These are phyloP conservation scores for Colletotrichum australisinense DNA, from an alignment of 2,329 filamentous ascomycete species.

Conservation along the genomic window DNA sequence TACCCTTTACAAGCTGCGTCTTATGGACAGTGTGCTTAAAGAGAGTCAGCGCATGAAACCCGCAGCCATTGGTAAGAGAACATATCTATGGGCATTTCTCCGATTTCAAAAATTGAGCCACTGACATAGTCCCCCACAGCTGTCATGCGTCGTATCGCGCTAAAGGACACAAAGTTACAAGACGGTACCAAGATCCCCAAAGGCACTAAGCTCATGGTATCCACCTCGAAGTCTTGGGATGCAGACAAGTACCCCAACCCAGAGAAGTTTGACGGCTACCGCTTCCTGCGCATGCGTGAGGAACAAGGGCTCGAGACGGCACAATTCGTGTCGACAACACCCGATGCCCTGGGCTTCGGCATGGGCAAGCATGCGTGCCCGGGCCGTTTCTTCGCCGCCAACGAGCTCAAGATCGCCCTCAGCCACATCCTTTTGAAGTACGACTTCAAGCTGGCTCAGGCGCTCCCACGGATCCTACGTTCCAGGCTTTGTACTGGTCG, in stretches of 20 bases:
- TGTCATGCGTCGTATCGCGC: not conserved
- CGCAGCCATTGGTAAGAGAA: not conserved
- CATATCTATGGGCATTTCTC: not conserved
- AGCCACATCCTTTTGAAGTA: slow-evolving; percentile 43
- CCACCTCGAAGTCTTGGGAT: not conserved
- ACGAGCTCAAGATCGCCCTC: slow-evolving; percentile 48
- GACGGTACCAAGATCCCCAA: slow-evolving; percentile 10
- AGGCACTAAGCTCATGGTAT: not conserved
- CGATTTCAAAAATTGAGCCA: not conserved
- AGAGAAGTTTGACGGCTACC: not conserved
- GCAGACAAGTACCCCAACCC: not conserved
- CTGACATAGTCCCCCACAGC: not conserved
- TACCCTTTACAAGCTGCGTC: slow-evolving; percentile 49
- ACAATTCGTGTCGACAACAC: slow-evolving; percentile 47
- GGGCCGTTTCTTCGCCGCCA: slow-evolving; percentile 44
- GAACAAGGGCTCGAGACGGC: slow-evolving; percentile 38
- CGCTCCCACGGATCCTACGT: not conserved
- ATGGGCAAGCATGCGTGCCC: slow-evolving; percentile 48
- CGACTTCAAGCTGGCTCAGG: slow-evolving; percentile 35
- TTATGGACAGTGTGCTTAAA: slow-evolving; percentile 55
- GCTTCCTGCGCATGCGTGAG: slow-evolving; percentile 37
- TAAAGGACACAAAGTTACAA: not conserved
- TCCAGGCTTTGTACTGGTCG: not conserved
- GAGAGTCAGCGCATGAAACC: slow-evolving; percentile 45
- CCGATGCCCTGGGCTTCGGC: slow-evolving; percentile 45